Percentiles rank a stretch among this genome's conserved stretches.
Conservation (phyloP, 2,329 filamentous ascomycete genomes). For the Sphaerulina vaccinii region DNA sequence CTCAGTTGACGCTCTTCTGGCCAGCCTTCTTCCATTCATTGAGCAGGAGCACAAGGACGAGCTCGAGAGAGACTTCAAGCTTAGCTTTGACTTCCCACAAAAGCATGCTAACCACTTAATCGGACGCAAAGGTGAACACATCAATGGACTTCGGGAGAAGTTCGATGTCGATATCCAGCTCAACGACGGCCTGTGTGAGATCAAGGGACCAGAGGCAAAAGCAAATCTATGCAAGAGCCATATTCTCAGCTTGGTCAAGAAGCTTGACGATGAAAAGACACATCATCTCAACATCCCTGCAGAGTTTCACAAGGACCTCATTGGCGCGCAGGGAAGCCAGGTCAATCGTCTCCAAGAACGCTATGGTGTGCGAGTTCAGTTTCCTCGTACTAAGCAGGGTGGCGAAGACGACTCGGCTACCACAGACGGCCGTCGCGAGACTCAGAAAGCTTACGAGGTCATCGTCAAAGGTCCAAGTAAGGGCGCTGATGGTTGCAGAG, state of each 20-base stretch:
- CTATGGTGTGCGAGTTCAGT: conserved; percentile 93
- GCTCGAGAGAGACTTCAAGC: conserved; percentile 83
- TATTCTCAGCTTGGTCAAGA: conserved; percentile 74
- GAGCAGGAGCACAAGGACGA: conserved; percentile 89
- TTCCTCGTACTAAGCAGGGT: conserved; percentile 65
- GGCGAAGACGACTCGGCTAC: conserved; percentile 67
- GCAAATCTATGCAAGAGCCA: conserved; percentile 81
- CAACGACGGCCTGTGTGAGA: conserved; percentile 87
- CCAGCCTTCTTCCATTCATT: conserved; percentile 75
- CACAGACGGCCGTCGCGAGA: conserved; percentile 62
- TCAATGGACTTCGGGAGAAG: conserved; percentile 67
- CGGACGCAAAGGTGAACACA: conserved; percentile 65
- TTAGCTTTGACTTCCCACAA: conserved; percentile 89
- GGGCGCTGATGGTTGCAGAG: conserved; percentile 86
- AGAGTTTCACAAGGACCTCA: conserved; percentile 91
- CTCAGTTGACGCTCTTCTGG: conserved; percentile 67
- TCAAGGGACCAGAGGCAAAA: conserved; percentile 94
- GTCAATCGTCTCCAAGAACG: conserved; percentile 90
- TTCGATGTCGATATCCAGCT: conserved; percentile 80
- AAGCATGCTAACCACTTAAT: conserved; percentile 88
- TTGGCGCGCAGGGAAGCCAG: conserved; percentile 80
- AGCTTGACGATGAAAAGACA: conserved; percentile 86
- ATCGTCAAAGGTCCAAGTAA: conserved; percentile 87
- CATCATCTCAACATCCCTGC: conserved; percentile 86
- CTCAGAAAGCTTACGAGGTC: conserved; percentile 85